Evolutionary conservation across 129 eudicot genomes (phyloP), one percentile per base, ranked within the genome.

Genomic region (Rutidosis leptorrhynchoides): DNA sequence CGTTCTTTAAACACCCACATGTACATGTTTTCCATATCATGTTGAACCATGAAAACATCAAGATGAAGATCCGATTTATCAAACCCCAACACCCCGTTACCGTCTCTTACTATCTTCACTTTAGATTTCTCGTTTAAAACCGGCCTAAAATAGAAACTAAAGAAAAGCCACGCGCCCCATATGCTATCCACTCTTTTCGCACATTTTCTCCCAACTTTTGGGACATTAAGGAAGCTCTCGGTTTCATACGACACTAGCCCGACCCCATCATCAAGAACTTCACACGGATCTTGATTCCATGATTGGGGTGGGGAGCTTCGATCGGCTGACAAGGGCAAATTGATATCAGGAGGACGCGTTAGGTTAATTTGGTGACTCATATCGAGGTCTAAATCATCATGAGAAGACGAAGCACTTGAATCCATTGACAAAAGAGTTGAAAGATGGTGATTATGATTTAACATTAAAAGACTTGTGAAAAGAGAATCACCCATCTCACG

Each of bases 101-200:
- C 65, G 52, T 89, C 95, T 37, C 79, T 65, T 12, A 64, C 64
- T 2, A 86, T 71, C 78, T 85, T 89, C 0, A 83, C 88, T 77
- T 89, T 89, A 2, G 95, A 89, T 66, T 89, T 89, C 60, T 89
- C 95, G 30, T 83, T 89, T 15, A 89, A 48, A 15, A 86, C 96
- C 4, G 90, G 95, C 77, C 56, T 79, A 56, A 89, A 89, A 73
- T 89, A 89, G 53, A 85, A 89, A 60, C 83, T 85, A 78, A 89
- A 89, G 84, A 89, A 89, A 49, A 89, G 77, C 96, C 96, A 89
- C 14, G 96, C 96, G 32, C 96, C 96, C 96, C 96, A 89, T 62
- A 89, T 89, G 84, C 90, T 85, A 72, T 89, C 96, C 6, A 82
- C 74, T 62, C 96, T 69, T 68, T 89, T 89, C 1, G 90, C 88